Evolutionary conservation across 140 eudicot species (phyloP).

Genomic region (Anethum foeniculum): DNA sequence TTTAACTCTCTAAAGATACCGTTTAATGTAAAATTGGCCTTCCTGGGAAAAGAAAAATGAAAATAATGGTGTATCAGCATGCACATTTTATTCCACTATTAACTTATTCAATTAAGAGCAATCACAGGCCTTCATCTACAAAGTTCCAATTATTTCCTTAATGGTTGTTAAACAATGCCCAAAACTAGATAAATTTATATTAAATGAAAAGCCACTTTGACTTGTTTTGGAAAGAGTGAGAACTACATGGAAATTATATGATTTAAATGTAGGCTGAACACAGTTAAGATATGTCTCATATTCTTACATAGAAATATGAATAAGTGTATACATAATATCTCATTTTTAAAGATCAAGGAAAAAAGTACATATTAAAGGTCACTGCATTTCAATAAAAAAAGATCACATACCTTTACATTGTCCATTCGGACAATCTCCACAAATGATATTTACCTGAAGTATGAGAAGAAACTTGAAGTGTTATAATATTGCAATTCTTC

Average conservation of each 20-base stretch:
- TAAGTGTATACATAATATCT: background rate
- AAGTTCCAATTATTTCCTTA: background rate
- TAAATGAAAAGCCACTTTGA: background rate
- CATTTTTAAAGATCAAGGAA: background rate
- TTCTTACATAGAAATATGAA: background rate
- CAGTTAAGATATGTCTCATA: background rate
- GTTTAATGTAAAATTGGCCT: background rate
- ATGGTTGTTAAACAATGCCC: background rate
- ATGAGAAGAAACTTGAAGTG: background rate
- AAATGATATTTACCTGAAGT: conserved; percentile 63
- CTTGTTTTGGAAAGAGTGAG: background rate
- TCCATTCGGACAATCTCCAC: conserved; percentile 76
- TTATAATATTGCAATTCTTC: background rate
- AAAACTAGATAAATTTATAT: background rate
- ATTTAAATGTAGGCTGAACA: background rate
- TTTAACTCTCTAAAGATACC: background rate
- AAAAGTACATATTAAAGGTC: background rate
- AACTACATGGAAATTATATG: background rate
- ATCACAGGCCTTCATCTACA: background rate
- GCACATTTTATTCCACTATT: background rate
- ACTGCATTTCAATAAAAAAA: background rate
- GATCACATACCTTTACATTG: conserved; percentile 63
- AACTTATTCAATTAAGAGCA: background rate
- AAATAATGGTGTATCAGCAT: background rate
- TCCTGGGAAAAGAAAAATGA: background rate